These are phyloP conservation scores for Cicer arietinum DNA, from an alignment of 306 rosid genomes.

Conservation along the genomic window DNA sequence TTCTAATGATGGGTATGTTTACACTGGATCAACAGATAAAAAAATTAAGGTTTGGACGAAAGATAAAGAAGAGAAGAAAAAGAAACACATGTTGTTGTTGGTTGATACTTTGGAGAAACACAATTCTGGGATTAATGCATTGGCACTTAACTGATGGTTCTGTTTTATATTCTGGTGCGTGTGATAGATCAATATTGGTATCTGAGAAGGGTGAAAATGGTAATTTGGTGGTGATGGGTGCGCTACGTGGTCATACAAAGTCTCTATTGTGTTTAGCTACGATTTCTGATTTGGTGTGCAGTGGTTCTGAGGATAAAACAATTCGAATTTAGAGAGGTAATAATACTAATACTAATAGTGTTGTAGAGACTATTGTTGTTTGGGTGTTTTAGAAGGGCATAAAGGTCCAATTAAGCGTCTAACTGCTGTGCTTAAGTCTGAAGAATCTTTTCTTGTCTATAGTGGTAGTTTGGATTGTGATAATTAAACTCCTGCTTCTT, in stretches of 20 bases:
- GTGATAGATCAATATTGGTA: slow-evolving; percentile 61
- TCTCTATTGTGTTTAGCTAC: slow-evolving; percentile 76
- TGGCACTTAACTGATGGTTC: slow-evolving; percentile 71
- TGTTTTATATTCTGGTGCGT: slow-evolving; percentile 46
- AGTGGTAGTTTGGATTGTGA: slow-evolving; percentile 85
- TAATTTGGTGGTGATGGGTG: slow-evolving; percentile 63
- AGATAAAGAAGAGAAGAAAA: slow-evolving; percentile 57
- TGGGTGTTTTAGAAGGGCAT: slow-evolving; percentile 83
- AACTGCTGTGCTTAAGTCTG: slow-evolving; percentile 56
- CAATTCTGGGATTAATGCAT: slow-evolving; percentile 79
- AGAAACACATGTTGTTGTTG: slow-evolving; percentile 52
- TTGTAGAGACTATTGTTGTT: slow-evolving; percentile 55
- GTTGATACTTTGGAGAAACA: slow-evolving; percentile 72
- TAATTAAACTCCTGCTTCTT: too few species aligned
- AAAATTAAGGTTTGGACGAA: slow-evolving; percentile 81
- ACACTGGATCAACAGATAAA: slow-evolving; percentile 89
- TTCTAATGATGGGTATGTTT: slow-evolving; percentile 66
- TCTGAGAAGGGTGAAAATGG: slow-evolving; percentile 61
- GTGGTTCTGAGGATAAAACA: slow-evolving; percentile 89
- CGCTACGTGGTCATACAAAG: slow-evolving; percentile 72
- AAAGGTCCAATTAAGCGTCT: slow-evolving; percentile 74
- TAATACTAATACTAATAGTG: background rate
- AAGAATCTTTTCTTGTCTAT: slow-evolving; percentile 55
- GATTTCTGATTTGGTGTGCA: slow-evolving; percentile 65
- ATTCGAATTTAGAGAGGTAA: slow-evolving; percentile 77